Base-by-base conservation (phyloP, 371 early-diverging fungal genomes). In the Rhizopus delemar region DNA sequence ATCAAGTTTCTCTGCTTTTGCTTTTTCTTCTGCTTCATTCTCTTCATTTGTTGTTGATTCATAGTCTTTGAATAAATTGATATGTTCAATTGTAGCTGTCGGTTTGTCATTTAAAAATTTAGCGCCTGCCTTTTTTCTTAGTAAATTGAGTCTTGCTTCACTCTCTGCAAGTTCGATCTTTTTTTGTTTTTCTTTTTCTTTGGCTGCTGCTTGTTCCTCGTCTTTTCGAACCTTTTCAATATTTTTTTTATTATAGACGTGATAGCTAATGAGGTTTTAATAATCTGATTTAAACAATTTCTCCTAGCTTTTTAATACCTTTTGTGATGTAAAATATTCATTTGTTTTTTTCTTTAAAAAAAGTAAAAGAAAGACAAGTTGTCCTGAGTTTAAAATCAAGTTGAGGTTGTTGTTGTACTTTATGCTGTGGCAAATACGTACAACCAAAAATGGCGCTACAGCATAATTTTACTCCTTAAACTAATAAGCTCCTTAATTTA, bases 161-260 rank as follows among this genome's bases (percentile, higher is more conserved):
- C 74, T 56, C 82, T 84, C 86, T 33, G 86, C 86, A 38, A 78
- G 43, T 0, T 56, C 53, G 7, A 73, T 70, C 46, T 84, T 60
- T 13, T 85, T 78, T 13, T 70, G 62, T 31, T 70, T 77, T 43
- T 65, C 65, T 31, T 72, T 73, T 48, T 82, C 78, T 62, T 83
- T 79, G 32, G 56, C 77, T 49, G 68, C 74, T 8, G 86, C 88
- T 54, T 80, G 69, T 28, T 83, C 89, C 57, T 92, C 92, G 60
- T 92, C 92, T 59, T 70, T 63, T 29, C 75, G 74, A 32, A 92
- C 90, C 55, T 68, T 66, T 53, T 90, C 90, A 15, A 80, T 76
- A 64, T 90, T 92, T 62, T 83, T 84, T 57, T 80, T 82, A 64
- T 78, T 89, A 58, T 92, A 90, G 15, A 92, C 92, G 66, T 92